Evolutionary conservation across 805 yeast genomes (phyloP), one percentile per base, ranked within the genome.

Genomic region (Zygosaccharomyces gambellarensis): DNA sequence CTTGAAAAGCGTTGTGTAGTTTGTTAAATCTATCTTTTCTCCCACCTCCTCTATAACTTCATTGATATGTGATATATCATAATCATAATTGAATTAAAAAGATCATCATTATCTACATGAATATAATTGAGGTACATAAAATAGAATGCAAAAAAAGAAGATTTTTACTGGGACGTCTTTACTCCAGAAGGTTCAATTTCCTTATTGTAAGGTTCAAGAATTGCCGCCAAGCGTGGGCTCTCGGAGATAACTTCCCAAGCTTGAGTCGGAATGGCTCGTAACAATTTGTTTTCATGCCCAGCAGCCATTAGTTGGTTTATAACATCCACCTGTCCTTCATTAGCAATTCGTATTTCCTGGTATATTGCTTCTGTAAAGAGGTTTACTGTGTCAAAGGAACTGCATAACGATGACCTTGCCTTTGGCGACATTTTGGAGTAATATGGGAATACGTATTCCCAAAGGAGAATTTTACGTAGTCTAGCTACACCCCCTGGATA

Each of bases 351-450:
- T 8, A 46, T 22, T 36, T 53, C 56, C 11, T 31, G 30, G 31
- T 40, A 25, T 19, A 53, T 12, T n/a, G 50, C 45, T n/a, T 31
- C 39, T 42, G 48, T 36, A 17, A 50, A 42, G 10, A 50, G 25
- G 3, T 39, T 48, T n/a, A 44, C 42, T 11, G 47, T 36, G 25
- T 50, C 54, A 12, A 49, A 40, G 27, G 27, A 38, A 8, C 29
- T 12, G 8, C 48, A n/a, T 6, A 50, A 40, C 9, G 36, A 23
- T 10, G 36, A 25, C 28, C 46, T 53, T 23, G 50, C 50, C 8
- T 39, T 42, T 4, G 14, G 14, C 2, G 55, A 38, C 40, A 56
- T 27, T 41, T 43, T 27, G 4, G 46, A 27, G 25, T 53, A 56
- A 19, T 23, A 31, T 10, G 55, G 53, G 2, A 56, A 27, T 14